Conservation (phyloP, 2,329 filamentous ascomycete genomes). For the Penicillium decumbens region DNA sequence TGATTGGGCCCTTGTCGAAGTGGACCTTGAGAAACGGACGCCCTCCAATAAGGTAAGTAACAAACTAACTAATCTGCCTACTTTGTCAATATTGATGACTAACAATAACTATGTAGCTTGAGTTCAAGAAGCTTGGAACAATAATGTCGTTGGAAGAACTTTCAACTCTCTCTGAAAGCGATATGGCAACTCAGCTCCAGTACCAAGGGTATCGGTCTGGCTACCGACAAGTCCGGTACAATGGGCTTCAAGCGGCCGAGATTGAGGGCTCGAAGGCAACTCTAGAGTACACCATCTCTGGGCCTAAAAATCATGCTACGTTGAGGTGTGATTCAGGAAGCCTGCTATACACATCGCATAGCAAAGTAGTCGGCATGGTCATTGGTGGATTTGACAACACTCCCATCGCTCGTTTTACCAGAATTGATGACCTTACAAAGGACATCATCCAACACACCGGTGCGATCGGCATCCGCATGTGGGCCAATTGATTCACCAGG, state of each 20-base stretch:
- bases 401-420: background rate
- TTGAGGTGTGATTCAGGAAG: background rate
- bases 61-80: slow-evolving; percentile 55
- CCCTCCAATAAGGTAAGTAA: slow-evolving; percentile 53
- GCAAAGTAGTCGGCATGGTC: background rate
- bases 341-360: background rate
- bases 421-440: background rate
- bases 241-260: background rate
- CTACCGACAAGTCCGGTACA: background rate
- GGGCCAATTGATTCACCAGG: too few relatives aligned
- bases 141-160: background rate
- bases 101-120: background rate
- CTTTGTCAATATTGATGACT: background rate
- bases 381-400: background rate
- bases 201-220: background rate
- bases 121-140: background rate
- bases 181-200: background rate
- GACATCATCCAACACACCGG: background rate
- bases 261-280: background rate
- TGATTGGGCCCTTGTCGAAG: background rate
- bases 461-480: background rate
- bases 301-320: background rate
- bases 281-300: background rate
- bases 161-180: background rate
- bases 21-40: background rate